These are phyloP conservation scores for Solanum tarijense DNA, from an alignment of 257 asterid genomes.

Conservation along the genomic window DNA sequence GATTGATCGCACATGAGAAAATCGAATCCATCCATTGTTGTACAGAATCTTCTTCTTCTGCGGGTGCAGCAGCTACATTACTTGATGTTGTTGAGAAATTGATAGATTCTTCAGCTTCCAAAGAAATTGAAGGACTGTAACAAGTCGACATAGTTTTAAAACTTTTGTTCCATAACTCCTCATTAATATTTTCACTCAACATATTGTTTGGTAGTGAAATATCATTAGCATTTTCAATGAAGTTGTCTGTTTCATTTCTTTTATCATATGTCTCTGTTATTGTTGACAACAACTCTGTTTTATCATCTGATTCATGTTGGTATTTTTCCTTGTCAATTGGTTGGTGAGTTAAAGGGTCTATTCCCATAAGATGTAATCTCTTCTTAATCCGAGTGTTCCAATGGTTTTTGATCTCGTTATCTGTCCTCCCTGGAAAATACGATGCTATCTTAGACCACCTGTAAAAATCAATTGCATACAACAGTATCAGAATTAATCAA, in stretches of 20 bases:
- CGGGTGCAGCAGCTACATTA: neutral
- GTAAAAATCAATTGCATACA: neutral
- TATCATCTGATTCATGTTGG: neutral
- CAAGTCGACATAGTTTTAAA: neutral
- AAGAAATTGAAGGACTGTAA: conserved; percentile 19
- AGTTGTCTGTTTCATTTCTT: neutral
- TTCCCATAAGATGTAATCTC: conserved; percentile 32
- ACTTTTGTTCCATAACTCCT: conserved; percentile 13
- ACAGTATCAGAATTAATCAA: neutral
- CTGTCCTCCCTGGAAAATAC: conserved; percentile 62
- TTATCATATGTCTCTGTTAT: neutral
- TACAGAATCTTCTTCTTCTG: conserved; percentile 5
- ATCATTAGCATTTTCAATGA: neutral
- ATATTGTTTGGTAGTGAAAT: neutral
- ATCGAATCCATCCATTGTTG: conserved; percentile 34
- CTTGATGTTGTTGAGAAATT: conserved; percentile 14
- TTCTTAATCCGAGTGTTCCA: conserved; percentile 78
- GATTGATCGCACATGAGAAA: conserved; percentile 33
- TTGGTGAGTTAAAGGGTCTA: conserved; percentile 40
- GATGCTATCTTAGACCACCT: conserved; percentile 80
- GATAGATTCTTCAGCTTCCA: conserved; percentile 17
- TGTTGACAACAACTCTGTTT: neutral
- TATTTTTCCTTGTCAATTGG: neutral
- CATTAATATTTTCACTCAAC: conserved; percentile 10
- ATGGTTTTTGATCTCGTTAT: conserved; percentile 55